These are phyloP conservation scores for Gossypium turneri DNA, from an alignment of 345 rosid genomes.

Conservation along the genomic window DNA sequence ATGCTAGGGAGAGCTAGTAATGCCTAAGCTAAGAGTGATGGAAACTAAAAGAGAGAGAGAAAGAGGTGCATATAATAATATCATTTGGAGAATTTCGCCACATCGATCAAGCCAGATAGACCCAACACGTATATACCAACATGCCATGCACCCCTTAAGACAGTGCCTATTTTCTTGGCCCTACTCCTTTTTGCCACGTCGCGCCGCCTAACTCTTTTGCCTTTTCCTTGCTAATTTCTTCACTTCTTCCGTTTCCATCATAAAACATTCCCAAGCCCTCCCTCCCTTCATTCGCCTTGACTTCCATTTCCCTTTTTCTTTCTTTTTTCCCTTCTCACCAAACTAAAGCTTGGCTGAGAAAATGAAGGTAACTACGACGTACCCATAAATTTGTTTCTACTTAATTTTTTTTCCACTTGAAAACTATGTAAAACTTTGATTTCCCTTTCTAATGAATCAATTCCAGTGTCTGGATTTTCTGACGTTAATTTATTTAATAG, in stretches of 20 bases:
- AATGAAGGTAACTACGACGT: slow-evolving; percentile 46
- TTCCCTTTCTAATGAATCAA: not conserved
- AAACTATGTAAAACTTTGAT: not conserved
- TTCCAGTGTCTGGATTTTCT: not conserved
- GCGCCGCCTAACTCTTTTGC: slow-evolving; percentile 14
- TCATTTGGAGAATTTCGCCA: slow-evolving; percentile 33
- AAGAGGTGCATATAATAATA: not conserved
- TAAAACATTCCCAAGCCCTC: not conserved
- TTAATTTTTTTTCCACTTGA: not conserved
- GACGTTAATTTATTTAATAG: slow-evolving; percentile 29
- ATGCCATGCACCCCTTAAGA: slow-evolving; percentile 37
- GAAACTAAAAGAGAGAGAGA: too few species aligned
- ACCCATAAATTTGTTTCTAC: not conserved
- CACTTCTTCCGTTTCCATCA: not conserved
- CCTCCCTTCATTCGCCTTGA: slow-evolving; percentile 7
- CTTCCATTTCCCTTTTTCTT: not conserved
- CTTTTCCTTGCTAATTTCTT: not conserved
- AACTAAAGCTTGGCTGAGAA: slow-evolving; percentile 17
- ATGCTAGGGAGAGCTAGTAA: too few species aligned
- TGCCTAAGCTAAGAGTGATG: too few species aligned
- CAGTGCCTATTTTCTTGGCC: slow-evolving; percentile 23
- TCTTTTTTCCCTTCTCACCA: slow-evolving; percentile 10
- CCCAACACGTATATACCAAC: slow-evolving; percentile 35
- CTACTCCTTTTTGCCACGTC: slow-evolving; percentile 41
- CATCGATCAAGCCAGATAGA: slow-evolving; percentile 47